phyloP scores from a whole-genome alignment of 2,329 filamentous ascomycete species.

The Paramyrothecium roridum region DNA sequence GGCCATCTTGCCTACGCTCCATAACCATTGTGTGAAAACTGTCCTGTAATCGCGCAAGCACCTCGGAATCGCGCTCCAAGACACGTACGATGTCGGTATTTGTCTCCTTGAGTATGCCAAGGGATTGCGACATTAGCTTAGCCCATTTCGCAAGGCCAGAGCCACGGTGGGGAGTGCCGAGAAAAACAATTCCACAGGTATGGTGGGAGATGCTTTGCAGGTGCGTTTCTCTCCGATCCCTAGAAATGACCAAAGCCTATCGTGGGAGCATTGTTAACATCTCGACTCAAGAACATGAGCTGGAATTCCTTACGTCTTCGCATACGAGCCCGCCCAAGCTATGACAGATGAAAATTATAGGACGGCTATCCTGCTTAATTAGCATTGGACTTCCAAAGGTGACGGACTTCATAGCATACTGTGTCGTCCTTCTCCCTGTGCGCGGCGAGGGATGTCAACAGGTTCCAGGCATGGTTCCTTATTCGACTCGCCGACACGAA shows the following conservation, averaged over 20 bases:
- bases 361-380: not conserved
- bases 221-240: slow-evolving; percentile 7
- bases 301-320: slow-evolving; percentile 9
- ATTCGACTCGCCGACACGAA: slow-evolving; percentile 7
- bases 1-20: not conserved
- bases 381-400: not conserved
- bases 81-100: slow-evolving; percentile 10
- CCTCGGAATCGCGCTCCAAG: slow-evolving; percentile 8
- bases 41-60: slow-evolving; percentile 8
- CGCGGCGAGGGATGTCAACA: slow-evolving; percentile 9
- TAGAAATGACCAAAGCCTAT: slow-evolving; percentile 9
- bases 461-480: slow-evolving; percentile 10
- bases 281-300: rapidly evolving
- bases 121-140: slow-evolving; percentile 5
- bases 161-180: slow-evolving; percentile 13
- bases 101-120: slow-evolving; percentile 10
- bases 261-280: not conserved
- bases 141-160: slow-evolving; percentile 10
- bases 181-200: slow-evolving; percentile 10
- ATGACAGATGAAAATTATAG: slow-evolving; percentile 14
- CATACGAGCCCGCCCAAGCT: slow-evolving; percentile 13
- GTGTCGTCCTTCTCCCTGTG: slow-evolving; percentile 7
- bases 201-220: slow-evolving; percentile 6
- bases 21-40: slow-evolving; percentile 9
- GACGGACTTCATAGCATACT: not conserved